These are phyloP conservation scores for Hondaea fermentalgiana DNA, from an alignment of 108 stramenopile species.

Conservation along the genomic window DNA sequence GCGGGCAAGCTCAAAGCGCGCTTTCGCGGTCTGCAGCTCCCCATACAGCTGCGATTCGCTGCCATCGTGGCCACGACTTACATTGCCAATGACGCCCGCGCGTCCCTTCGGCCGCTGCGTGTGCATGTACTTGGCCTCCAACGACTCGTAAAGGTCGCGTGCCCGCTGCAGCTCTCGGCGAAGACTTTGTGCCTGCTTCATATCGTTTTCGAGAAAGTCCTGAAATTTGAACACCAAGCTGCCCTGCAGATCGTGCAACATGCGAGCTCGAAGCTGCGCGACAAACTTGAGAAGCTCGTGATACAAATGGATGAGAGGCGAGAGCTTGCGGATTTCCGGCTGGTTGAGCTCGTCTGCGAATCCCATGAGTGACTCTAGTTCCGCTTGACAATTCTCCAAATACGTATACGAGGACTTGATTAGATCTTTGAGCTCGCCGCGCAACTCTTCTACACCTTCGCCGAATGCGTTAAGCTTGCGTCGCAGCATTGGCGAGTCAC, in stretches of 20 bases:
- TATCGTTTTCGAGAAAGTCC: not conserved
- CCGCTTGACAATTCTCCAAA: not conserved
- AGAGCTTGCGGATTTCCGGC: not conserved
- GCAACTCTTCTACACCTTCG: not conserved
- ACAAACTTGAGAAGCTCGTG: not conserved
- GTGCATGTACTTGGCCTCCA: constrained; percentile 7
- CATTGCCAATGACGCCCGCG: not conserved
- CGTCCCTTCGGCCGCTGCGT: not conserved
- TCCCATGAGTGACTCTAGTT: not conserved
- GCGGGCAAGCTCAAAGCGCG: constrained; percentile 3
- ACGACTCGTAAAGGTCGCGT: not conserved
- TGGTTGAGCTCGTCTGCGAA: not conserved
- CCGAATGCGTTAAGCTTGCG: not conserved
- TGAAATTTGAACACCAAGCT: not conserved
- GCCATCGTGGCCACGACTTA: not conserved
- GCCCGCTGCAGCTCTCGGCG: not conserved
- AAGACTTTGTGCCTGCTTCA: not conserved
- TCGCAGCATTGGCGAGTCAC: not conserved
- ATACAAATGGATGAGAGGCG: not conserved
- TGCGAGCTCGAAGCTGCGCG: not conserved
- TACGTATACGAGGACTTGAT: not conserved
- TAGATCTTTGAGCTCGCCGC: not conserved
- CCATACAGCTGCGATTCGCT: not conserved
- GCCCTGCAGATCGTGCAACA: not conserved
- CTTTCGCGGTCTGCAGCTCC: not conserved